Percentiles rank a stretch among this genome's conserved stretches.
Conservation (phyloP, 2,329 filamentous ascomycete species). For the Fusarium circinatum region DNA sequence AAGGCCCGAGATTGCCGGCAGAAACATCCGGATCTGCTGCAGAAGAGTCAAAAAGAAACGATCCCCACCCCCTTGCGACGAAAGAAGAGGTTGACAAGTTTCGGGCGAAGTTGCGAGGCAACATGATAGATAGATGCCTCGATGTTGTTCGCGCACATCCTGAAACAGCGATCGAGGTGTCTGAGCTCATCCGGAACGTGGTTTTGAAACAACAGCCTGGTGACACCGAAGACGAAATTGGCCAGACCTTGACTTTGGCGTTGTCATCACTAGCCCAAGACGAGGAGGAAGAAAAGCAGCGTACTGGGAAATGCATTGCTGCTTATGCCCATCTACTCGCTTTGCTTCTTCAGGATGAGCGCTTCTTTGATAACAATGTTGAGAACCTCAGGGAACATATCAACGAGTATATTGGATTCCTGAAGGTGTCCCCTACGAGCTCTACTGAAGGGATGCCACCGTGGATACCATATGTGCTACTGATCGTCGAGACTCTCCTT, state of each 20-base stretch:
- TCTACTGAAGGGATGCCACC: conserved; percentile 82
- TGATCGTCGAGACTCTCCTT: conserved; percentile 91
- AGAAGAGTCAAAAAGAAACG: conserved; percentile 29
- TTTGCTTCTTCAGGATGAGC: conserved; percentile 82
- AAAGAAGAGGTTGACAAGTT: conserved; percentile 84
- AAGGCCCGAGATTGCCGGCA: conserved; percentile 37
- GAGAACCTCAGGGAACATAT: conserved; percentile 82
- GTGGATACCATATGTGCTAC: conserved; percentile 90
- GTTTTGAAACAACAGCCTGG: conserved; percentile 67
- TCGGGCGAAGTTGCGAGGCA: conserved; percentile 75
- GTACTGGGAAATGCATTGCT: conserved; percentile 71
- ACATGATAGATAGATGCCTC: conserved; percentile 88
- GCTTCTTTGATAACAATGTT: conserved; percentile 82
- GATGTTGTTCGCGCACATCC: conserved; percentile 91
- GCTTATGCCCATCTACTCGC: conserved; percentile 94
- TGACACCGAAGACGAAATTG: conserved; percentile 75
- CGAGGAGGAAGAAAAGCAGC: conserved; percentile 74
- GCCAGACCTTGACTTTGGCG: conserved; percentile 83
- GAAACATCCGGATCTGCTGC: conserved; percentile 20
- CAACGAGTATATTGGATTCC: conserved; percentile 78
- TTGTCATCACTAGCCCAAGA: conserved; percentile 75
- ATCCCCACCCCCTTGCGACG: conserved; percentile 47
- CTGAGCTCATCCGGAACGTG: conserved; percentile 84
- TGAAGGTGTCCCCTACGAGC: conserved; percentile 75
- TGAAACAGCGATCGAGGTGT: conserved; percentile 88